Percentiles rank a stretch among this genome's conserved stretches.
phyloP scores from a whole-genome alignment of 2,329 filamentous ascomycete genomes.

The Cryoendolithus antarcticus region DNA sequence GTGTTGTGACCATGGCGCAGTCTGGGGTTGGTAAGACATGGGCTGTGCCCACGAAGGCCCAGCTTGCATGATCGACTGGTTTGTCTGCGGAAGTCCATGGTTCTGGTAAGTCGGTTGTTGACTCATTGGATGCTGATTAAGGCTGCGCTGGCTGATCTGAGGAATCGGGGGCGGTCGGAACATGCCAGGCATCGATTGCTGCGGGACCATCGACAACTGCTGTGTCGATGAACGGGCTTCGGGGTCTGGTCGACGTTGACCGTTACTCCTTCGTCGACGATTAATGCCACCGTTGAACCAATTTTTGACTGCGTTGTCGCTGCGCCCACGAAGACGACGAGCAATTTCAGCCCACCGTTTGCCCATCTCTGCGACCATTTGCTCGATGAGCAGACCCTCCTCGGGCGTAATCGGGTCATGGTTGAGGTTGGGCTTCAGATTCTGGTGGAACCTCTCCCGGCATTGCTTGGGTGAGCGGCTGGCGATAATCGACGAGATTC shows the following conservation, averaged over 20 bases:
- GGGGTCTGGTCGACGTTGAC: constrained; percentile 22
- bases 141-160: too few species aligned
- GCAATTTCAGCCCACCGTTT: constrained; percentile 93
- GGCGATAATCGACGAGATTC: constrained; percentile 62
- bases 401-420: constrained; percentile 70
- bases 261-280: constrained; percentile 43
- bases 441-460: constrained; percentile 86
- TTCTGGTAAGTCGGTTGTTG: constrained; percentile 16
- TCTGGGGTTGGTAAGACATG: constrained; percentile 11
- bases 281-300: constrained; percentile 97
- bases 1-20: constrained; percentile 18
- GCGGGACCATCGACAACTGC: not conserved
- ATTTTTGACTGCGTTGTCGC: constrained; percentile 94
- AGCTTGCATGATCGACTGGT: constrained; percentile 14
- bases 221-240: constrained; percentile 19
- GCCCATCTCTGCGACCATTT: constrained; percentile 63
- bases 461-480: constrained; percentile 87
- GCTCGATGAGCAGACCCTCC: constrained; percentile 60
- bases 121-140: constrained; percentile 5
- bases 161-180: not conserved
- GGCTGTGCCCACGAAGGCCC: constrained; percentile 8
- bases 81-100: constrained; percentile 9
- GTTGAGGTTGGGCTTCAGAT: constrained; percentile 72
- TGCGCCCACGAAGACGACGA: constrained; percentile 65
- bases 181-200: constrained; percentile 3